Conservation (phyloP, 345 rosid genomes). For the Luvunga scandens region DNA sequence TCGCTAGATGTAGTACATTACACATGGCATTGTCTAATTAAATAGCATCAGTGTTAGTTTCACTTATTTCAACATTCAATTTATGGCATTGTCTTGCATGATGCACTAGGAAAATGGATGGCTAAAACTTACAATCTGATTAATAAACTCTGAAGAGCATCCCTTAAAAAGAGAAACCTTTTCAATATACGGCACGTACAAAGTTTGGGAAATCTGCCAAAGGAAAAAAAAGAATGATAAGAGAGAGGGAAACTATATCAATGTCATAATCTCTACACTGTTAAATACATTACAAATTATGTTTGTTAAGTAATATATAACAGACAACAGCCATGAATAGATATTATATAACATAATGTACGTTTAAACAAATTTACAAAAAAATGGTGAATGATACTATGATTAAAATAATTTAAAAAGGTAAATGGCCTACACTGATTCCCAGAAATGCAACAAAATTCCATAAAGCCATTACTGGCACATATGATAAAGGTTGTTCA, state of each 20-base stretch:
- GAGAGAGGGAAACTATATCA: conserved; percentile 10
- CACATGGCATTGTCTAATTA: conserved; percentile 4
- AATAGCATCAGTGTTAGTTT: background rate
- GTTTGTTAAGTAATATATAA: background rate
- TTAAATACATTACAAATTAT: background rate
- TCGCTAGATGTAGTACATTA: background rate
- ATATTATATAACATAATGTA: background rate
- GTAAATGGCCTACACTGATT: background rate
- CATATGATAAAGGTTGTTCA: background rate
- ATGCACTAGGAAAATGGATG: background rate
- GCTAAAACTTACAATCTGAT: conserved; percentile 71
- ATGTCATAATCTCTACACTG: conserved; percentile 1
- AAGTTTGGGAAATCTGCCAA: conserved; percentile 64
- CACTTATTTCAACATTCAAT: background rate
- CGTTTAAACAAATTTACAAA: background rate
- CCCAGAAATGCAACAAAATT: background rate
- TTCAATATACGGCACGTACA: conserved; percentile 62
- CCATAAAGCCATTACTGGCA: too few species aligned
- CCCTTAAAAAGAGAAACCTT: conserved; percentile 60
- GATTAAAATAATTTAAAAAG: background rate
- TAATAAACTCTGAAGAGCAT: conserved; percentile 81
- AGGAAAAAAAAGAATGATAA: background rate
- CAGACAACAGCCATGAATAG: background rate
- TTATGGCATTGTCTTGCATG: background rate
- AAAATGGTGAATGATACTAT: background rate